Evolutionary conservation across 192 early-diverging fungal species (phyloP).

Genomic region (Mortierella alpina): DNA sequence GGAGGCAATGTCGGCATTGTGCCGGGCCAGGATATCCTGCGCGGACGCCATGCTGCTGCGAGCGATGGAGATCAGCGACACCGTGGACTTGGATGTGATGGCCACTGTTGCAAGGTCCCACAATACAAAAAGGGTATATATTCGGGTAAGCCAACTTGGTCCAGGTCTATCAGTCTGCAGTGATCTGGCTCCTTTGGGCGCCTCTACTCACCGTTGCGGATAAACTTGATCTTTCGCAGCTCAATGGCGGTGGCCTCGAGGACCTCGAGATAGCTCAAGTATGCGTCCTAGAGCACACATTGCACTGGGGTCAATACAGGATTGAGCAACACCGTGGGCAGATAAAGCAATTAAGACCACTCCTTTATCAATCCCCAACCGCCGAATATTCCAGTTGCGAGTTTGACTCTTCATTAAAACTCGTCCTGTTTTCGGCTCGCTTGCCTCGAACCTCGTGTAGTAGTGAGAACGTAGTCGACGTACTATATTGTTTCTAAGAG

Average conservation of each 20-base stretch:
- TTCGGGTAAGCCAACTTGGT: too few relatives aligned
- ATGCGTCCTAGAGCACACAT: constrained; percentile 58
- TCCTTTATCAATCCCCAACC: too few relatives aligned
- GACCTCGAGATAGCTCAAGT: constrained; percentile 53
- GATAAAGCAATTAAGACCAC: neutral
- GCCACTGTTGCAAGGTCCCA: constrained; percentile 4
- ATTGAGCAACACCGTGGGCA: neutral
- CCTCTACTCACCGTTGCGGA: constrained; percentile 52
- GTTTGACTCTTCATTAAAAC: too few relatives aligned
- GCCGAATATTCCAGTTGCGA: too few relatives aligned
- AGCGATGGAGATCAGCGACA: constrained; percentile 15
- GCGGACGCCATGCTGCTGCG: constrained; percentile 6
- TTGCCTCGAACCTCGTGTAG: too few relatives aligned
- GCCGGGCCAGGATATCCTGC: constrained; percentile 32
- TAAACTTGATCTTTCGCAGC: constrained; percentile 62
- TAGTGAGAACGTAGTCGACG: too few relatives aligned
- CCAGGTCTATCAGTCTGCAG: too few relatives aligned
- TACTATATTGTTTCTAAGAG: too few relatives aligned
- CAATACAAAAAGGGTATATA: too few relatives aligned
- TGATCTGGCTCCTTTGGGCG: too few relatives aligned
- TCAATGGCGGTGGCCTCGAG: constrained; percentile 53
- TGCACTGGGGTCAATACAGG: neutral
- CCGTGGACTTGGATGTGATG: constrained; percentile 15
- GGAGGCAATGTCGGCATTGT: constrained; percentile 29
- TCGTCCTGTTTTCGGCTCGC: too few relatives aligned